Conservation (phyloP, 768 basidiomycete species). For the Naematelia encephala region DNA sequence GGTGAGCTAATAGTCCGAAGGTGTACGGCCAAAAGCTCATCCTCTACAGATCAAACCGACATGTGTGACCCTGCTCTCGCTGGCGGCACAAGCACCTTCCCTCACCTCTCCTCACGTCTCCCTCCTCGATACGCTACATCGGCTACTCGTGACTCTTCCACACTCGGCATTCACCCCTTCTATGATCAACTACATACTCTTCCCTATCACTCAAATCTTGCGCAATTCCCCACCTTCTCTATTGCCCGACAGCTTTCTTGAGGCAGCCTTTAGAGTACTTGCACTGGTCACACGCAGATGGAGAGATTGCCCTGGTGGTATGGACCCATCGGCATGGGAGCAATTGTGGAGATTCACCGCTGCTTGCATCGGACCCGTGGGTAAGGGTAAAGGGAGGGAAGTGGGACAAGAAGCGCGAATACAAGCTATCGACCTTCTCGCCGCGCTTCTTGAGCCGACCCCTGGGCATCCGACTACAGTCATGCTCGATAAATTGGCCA, state of each 20-base stretch:
- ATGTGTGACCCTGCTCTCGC: conserved; percentile 76
- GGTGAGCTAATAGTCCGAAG: conserved; percentile 19
- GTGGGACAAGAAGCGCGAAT: conserved; percentile 74
- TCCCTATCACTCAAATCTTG: conserved; percentile 79
- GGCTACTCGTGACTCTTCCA: conserved; percentile 55
- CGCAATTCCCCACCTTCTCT: conserved; percentile 66
- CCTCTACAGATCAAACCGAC: conserved; percentile 61
- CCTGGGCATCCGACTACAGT: conserved; percentile 22
- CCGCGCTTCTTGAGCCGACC: conserved; percentile 59
- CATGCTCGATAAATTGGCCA: conserved; percentile 19
- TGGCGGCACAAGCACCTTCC: conserved; percentile 61
- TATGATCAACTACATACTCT: conserved; percentile 78
- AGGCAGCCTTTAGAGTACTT: conserved; percentile 65
- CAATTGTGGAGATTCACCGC: conserved; percentile 63
- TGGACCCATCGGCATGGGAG: conserved; percentile 69
- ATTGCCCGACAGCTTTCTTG: conserved; percentile 76
- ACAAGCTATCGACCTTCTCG: conserved; percentile 67
- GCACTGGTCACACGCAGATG: conserved; percentile 67
- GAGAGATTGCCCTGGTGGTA: conserved; percentile 55
- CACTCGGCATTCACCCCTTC: conserved; percentile 56
- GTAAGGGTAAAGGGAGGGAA: conserved; percentile 63
- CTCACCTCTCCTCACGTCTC: conserved; percentile 56
- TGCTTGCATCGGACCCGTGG: conserved; percentile 62
- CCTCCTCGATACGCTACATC: conserved; percentile 60
- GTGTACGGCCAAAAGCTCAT: neutral